Evolutionary conservation across 805 yeast species (phyloP).

Genomic region (Saturnispora silvae): DNA sequence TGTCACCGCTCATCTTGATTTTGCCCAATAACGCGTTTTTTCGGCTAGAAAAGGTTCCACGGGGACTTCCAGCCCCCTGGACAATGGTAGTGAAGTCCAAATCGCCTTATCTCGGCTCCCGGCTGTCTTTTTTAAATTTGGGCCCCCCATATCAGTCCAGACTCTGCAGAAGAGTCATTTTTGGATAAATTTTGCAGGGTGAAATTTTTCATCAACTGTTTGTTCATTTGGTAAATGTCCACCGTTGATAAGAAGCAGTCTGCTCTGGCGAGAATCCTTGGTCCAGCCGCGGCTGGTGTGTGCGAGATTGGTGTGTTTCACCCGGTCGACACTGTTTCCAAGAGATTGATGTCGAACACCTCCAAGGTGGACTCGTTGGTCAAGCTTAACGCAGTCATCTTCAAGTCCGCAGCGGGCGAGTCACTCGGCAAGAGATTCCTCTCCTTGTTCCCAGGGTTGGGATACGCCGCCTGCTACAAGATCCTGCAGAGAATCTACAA

Average conservation of each 20-base stretch:
- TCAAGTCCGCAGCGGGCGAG: constrained; percentile 68
- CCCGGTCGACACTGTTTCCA: constrained; percentile 96
- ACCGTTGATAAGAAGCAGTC: constrained; percentile 71
- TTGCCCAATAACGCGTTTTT: background rate
- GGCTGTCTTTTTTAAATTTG: no score
- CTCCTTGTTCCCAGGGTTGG: constrained; percentile 93
- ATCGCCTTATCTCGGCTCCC: no score
- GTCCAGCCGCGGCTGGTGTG: constrained; percentile 98
- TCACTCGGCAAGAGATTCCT: constrained; percentile 60
- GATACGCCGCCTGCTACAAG: constrained; percentile 96
- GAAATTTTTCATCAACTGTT: background rate
- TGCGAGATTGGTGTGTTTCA: constrained; percentile 95
- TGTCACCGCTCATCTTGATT: background rate
- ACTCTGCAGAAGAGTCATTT: background rate
- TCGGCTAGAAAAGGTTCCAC: background rate
- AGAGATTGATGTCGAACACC: constrained; percentile 82
- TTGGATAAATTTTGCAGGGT: background rate
- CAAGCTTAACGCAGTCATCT: constrained; percentile 78
- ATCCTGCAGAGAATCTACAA: constrained; percentile 95
- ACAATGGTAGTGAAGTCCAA: no score
- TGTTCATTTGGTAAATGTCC: constrained; percentile 14
- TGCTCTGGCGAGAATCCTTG: constrained; percentile 81
- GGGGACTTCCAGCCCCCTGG: no score
- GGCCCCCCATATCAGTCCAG: no score
- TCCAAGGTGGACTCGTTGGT: constrained; percentile 50